Conservation (phyloP, 768 basidiomycete species). For the Mycena metata region DNA sequence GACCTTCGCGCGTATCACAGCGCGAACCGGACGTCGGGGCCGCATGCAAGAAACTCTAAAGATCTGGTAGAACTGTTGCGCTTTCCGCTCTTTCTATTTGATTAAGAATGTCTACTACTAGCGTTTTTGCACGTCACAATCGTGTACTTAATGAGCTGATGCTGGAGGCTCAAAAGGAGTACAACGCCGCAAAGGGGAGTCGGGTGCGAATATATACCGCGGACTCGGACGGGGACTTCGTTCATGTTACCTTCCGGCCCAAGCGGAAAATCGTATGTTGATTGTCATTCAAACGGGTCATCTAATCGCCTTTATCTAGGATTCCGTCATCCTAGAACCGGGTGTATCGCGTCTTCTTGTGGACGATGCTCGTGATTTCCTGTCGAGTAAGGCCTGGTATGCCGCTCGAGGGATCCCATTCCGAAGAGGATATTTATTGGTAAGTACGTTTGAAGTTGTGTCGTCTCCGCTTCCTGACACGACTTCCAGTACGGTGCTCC, state of each 20-base stretch:
- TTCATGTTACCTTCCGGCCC: conserved; percentile 65
- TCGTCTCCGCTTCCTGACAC: background rate
- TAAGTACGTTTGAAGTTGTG: background rate
- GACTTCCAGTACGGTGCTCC: conserved; percentile 73
- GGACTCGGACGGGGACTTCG: conserved; percentile 63
- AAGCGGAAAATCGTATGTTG: conserved; percentile 66
- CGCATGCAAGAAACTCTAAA: conserved; percentile 53
- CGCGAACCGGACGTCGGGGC: conserved; percentile 48
- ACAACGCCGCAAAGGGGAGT: conserved; percentile 63
- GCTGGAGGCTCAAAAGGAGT: conserved; percentile 64
- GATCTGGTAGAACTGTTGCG: conserved; percentile 52
- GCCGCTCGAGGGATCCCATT: conserved; percentile 83
- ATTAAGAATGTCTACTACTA: conserved; percentile 36
- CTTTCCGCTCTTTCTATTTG: background rate
- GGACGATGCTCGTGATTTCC: conserved; percentile 78
- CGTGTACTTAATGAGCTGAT: conserved; percentile 64
- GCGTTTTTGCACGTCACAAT: conserved; percentile 65
- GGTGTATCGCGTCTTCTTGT: conserved; percentile 75
- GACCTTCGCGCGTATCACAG: conserved; percentile 50
- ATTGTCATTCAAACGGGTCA: background rate
- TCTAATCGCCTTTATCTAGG: conserved; percentile 14
- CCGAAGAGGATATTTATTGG: conserved; percentile 82
- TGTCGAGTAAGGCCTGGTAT: conserved; percentile 80
- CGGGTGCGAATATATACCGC: conserved; percentile 66
- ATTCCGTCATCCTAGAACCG: conserved; percentile 80